Percentiles rank a stretch among this genome's conserved stretches.
Evolutionary conservation across 2,329 filamentous ascomycete genomes (phyloP).

Genomic region (Fusarium nisikadoi): DNA sequence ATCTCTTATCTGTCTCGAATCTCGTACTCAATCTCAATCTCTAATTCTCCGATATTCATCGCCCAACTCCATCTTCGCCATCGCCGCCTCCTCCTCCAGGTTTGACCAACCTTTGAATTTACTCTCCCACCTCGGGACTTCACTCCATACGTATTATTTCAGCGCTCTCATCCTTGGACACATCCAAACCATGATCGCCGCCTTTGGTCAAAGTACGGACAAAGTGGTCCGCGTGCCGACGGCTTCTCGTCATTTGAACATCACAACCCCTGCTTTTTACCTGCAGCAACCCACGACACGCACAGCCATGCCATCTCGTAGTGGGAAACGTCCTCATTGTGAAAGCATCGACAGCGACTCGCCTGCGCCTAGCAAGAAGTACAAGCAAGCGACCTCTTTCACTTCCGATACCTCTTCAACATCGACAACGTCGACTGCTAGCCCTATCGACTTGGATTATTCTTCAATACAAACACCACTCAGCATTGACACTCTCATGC

Average conservation of each 20-base stretch:
- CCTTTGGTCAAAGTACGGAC: conserved; percentile 21
- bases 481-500: conserved; percentile 31
- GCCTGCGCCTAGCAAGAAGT: conserved; percentile 41
- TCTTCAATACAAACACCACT: conserved; percentile 23
- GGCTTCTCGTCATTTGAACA: conserved; percentile 21
- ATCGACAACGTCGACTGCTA: conserved; percentile 24
- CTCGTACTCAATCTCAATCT: conserved; percentile 2
- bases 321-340: conserved; percentile 39
- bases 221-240: conserved; percentile 20
- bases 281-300: conserved; percentile 17
- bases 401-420: conserved; percentile 37
- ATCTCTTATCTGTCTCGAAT: conserved; percentile 22
- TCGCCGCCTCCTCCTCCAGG: neutral
- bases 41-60: conserved; percentile 8
- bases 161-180: neutral
- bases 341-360: conserved; percentile 33
- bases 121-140: neutral
- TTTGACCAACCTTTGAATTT: neutral
- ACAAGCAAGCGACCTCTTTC: conserved; percentile 42
- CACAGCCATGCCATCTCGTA: conserved; percentile 32
- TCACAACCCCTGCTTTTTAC: conserved; percentile 16
- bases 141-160: neutral
- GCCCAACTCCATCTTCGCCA: neutral
- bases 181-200: conserved; percentile 18
- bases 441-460: conserved; percentile 31